Base-by-base conservation (phyloP, 2,329 filamentous ascomycete species). In the Cladosporium sp. region DNA sequence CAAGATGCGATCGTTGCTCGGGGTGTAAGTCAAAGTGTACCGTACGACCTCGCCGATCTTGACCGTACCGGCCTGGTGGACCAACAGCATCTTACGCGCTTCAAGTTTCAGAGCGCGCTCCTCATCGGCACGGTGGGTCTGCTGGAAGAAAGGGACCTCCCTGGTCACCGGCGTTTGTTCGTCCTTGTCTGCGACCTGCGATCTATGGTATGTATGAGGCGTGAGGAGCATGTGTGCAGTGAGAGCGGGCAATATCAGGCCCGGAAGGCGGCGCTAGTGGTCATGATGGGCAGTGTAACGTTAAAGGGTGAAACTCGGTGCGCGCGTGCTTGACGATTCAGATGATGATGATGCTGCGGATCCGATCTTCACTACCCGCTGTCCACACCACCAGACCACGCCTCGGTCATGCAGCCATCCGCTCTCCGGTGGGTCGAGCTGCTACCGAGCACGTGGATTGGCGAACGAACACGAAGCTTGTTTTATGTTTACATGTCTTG, bases 11-110 rank as follows among this genome's bases (percentile, higher is more conserved):
- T 97, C 94, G 69, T 86, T 82, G 39, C 88, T 87, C 3, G 94
- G 94, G 1, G 88, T 94, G 75, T 99, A 99, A 51, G 92, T 97
- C 65, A 97, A 80, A 8, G 90, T 96, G 67, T 88, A 88, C 78
- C 94, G 88, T 63, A 97, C 86, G 39, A 97, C 88, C 77, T 97
- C 92, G 72, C 94, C 94, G 64, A 97, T 89, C 75, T 93, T 96
- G 73, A 97, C 88, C 77, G 84, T 90, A 70, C 94, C 94, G 64
- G 88, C 82, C 77, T 97, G 94, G 76, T 97, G 90, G 61, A 96
- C 79, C 72, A 97, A 85, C 64, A 97, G 81, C 94, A 97, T 97
- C 34, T 64, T 56, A 34, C 64, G 57, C 55, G 47, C 49, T 39
- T 58, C 45, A 6, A 36, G 20, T 39, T 15, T 17, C 15, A 45